Evolutionary conservation across 2,329 filamentous ascomycete genomes (phyloP), one percentile per base, ranked within the genome.

Genomic region (Graphilbum fragrans): DNA sequence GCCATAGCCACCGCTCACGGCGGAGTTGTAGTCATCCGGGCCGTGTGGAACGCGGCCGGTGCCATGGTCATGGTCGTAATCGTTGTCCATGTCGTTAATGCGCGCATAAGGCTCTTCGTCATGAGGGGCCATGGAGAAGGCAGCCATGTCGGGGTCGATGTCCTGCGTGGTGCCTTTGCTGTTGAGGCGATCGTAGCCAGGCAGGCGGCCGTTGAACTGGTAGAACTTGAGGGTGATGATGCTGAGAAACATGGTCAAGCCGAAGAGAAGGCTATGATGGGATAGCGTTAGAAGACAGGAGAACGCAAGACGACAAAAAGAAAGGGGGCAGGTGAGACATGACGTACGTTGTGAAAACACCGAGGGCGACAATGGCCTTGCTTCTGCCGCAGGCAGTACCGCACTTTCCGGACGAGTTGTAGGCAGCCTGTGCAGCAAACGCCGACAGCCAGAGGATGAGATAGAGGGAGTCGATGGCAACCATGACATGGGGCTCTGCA

Each of bases 101-200:
- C 72, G 73, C 39, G 76, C 72, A 52, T 81, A 81, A 35, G 72
- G 69, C 53, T 80, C 77, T 48, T 81, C 77, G 50, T 77, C 75
- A 53, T 77, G 72, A n/a, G 74, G 74, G 14, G 73, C 74, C 58
- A 77, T 78, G 43, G 74, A 79, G 60, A 82, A 82, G 45, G 77
- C 77, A 22, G 77, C 76, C 63, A 80, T 80, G 58, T 82, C 77
- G 1, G 77, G 77, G 55, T 81, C 77, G 50, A 80, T 80, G 60
- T 74, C 72, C 50, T 65, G 59, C 45, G 45, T 50, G 48, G 34
- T 35, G 36, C 21, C 18, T 11, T 57, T 58, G 45, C 54, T 54
- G 45, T 55, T 55, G 39, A 64, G 59, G 41, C 63, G 64, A 52
- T 76, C 73, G 55, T 78, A 78, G 43, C 77, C 77, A 2, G 77